Evolutionary conservation across 257 asterid species (phyloP), one percentile per base, ranked within the genome.

Genomic region (Salvia miltiorrhiza): DNA sequence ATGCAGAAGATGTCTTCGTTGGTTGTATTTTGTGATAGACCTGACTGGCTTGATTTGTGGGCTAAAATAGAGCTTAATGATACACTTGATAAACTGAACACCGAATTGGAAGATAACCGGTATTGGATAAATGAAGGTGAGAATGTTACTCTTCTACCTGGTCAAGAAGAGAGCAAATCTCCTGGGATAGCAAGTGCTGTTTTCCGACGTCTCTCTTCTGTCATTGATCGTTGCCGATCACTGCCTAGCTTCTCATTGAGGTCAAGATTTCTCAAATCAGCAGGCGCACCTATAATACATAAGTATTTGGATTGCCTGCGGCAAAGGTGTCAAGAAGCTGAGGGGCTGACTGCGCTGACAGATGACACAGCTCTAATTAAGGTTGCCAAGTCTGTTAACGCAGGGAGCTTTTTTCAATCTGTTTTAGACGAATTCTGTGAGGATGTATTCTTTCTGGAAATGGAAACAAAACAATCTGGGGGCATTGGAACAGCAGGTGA

Each of bases 31-130:
- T 75, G 87, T 76, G 99, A 94, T 81, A 85, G 99, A 69, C 97
- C 96, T 24, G 99, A 94, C 69, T 94, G 97, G 96, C 93, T 94
- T 63, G 96, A 91, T 63, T 50, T 91, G 50, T 94, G 99, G 99
- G 93, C 92, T 70, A 86, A 89, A 70, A 83, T 94, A 16, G 96
- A 90, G 87, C 95, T 83, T 43, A 63, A 41, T 16, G 99, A 94
- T 50, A 39, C 79, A 9, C 83, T 87, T 60, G 69, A 72, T 49
- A 91, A 94, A 72, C 65, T 91, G 59, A 82, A 84, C 50, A 70
- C 86, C 64, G 95, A 85, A 72, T 65, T 89, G 53, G 94, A 79
- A 73, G 87, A 94, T 68, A 88, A 81, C 54, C 83, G 82, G 76
- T 87, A 72, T 81, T 94, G 99, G 99, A 77, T 75, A 9, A 74